phyloP scores from a whole-genome alignment of 2,329 filamentous ascomycete species.

The Aspergillus latus region DNA sequence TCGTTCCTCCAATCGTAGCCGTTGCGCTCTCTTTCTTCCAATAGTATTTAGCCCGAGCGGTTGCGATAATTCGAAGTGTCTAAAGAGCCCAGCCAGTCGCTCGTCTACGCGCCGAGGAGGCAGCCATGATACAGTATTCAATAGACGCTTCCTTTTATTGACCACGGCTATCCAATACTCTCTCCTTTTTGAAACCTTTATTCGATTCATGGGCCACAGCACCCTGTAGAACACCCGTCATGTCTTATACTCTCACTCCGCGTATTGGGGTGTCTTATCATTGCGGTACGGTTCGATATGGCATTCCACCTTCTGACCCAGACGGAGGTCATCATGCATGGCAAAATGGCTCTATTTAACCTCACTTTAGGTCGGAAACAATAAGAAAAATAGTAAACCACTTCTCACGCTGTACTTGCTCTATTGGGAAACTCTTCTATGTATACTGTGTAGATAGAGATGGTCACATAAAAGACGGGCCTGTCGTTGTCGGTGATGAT shows the following conservation, averaged over 20 bases:
- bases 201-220: not conserved
- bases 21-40: slow-evolving; percentile 5
- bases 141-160: not conserved
- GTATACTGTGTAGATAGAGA: slow-evolving; percentile 2
- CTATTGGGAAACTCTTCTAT: slow-evolving; percentile 1
- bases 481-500: slow-evolving; percentile 2
- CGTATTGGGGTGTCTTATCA: not conserved
- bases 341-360: no score
- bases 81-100: slow-evolving; percentile 4
- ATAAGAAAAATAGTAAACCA: no score
- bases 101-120: slow-evolving; percentile 12
- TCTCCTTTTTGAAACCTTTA: not conserved
- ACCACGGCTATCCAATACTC: not conserved
- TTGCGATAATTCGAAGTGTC: not conserved
- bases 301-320: not conserved
- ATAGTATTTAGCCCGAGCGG: slow-evolving; percentile 4
- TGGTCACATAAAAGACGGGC: not conserved
- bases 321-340: no score
- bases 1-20: slow-evolving; percentile 7
- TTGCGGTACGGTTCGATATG: not conserved
- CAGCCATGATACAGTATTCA: slow-evolving; percentile 3
- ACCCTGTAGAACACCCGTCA: not conserved
- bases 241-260: slow-evolving; percentile 15
- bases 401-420: not conserved
- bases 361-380: no score